Base-by-base conservation (phyloP, 148 eudicot species). In the Diospyros kaki region DNA sequence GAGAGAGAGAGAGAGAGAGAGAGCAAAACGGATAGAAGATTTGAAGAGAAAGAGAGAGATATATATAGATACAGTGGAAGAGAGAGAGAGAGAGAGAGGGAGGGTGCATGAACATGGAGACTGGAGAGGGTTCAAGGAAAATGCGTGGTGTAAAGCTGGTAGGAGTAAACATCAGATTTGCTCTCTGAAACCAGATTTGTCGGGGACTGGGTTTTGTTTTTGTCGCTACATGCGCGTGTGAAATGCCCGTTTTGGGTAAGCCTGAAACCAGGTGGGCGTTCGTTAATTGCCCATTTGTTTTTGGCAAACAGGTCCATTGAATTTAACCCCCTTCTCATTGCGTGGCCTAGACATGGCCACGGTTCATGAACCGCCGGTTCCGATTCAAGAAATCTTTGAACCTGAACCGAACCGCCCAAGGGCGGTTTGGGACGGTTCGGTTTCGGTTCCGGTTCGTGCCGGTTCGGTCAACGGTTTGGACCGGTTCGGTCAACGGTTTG, bases 141-240 rank as follows among this genome's bases (percentile, higher is more conserved):
- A 75, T 81, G 69, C 82, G 66, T 77, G 6, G 43, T 76, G 86
- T 83, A 83, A 85, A 78, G 88, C 73, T 68, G 84, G 82, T 78
- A 43, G 85, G 83, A 81, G 79, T 40, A 41, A 46, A 60, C 39
- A 62, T 54, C 9, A 40, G 63, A 60, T 76, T 80, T 60, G 59
- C 46, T 76, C 61, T 58, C 68, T 42, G 62, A 46, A 15, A 18
- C 45, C 71, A 64, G 78, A 79, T 73, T 79, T 73, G 63, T 39
- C 71, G 48, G 45, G 75, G 58, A 52, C 58, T 28, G 28, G 65
- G 62, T 43, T 63, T 13, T 11, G 53, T 64, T 59, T n/a, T 74
- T 75, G 78, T 76, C 70, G 68, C 28, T 60, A 48, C 64, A 7
- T 15, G 64, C 38, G 28, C 28, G 28, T 28, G 28, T 28, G 65